A percentile compares a stretch with the other conserved stretches of the same genome.
phyloP scores from a whole-genome alignment of 768 basidiomycete species.

The Lentinula boryana region DNA sequence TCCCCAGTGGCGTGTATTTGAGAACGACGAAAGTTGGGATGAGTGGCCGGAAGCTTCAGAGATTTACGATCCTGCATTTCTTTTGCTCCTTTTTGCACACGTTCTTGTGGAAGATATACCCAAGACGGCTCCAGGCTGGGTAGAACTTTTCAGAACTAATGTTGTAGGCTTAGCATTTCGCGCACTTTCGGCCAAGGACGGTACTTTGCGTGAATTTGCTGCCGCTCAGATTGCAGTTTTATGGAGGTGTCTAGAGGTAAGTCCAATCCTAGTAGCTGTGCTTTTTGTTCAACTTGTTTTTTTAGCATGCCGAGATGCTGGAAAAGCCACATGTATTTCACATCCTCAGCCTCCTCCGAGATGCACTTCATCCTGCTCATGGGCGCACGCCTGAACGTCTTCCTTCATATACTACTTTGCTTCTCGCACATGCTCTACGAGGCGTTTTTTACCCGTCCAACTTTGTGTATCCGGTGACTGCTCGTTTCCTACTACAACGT shows the following conservation, averaged over 20 bases:
- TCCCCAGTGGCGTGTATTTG: conserved; percentile 56
- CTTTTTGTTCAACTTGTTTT: background rate
- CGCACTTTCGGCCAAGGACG: conserved; percentile 62
- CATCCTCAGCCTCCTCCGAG: conserved; percentile 60
- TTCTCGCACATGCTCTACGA: conserved; percentile 77
- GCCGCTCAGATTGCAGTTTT: conserved; percentile 56
- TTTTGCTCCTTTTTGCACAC: conserved; percentile 60
- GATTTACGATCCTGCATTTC: conserved; percentile 78
- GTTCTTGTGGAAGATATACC: conserved; percentile 57
- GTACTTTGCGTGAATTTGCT: conserved; percentile 52
- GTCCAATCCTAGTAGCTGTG: conserved; percentile 13
- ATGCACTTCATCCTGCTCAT: conserved; percentile 41
- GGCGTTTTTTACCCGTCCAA: conserved; percentile 83
- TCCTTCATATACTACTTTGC: conserved; percentile 73
- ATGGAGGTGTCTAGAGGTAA: conserved; percentile 58
- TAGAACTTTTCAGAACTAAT: conserved; percentile 81
- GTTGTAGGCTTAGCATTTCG: conserved; percentile 68
- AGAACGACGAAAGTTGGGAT: conserved; percentile 21
- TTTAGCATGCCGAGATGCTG: conserved; percentile 59
- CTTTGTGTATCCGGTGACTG: conserved; percentile 81
- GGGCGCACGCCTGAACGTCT: conserved; percentile 44
- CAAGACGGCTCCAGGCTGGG: conserved; percentile 67
- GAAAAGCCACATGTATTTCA: conserved; percentile 72
- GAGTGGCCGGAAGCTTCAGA: conserved; percentile 23
- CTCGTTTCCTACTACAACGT: conserved; percentile 86